These are phyloP conservation scores for Scalesia atractyloides DNA, from an alignment of 129 eudicot genomes.

Conservation along the genomic window DNA sequence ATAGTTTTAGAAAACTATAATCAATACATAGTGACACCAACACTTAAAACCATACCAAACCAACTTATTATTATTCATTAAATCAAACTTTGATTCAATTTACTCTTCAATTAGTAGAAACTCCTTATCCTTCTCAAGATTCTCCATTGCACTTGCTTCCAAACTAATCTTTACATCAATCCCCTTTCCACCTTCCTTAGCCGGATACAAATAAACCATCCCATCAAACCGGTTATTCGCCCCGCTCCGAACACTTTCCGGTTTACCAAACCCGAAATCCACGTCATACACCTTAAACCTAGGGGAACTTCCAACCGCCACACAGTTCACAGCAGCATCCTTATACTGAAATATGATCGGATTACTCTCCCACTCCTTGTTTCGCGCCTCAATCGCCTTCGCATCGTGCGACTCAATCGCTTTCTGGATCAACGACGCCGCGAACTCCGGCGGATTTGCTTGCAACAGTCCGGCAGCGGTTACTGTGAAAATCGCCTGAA, in stretches of 20 bases:
- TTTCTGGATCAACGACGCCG: slow-evolving; percentile 60
- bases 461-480: slow-evolving; percentile 80
- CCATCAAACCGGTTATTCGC: slow-evolving; percentile 92
- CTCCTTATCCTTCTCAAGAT: slow-evolving; percentile 76
- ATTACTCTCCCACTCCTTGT: slow-evolving; percentile 83
- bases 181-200: slow-evolving; percentile 74
- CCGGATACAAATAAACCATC: slow-evolving; percentile 90
- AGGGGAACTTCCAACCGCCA: slow-evolving; percentile 98
- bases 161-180: slow-evolving; percentile 93
- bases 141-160: slow-evolving; percentile 91
- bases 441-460: slow-evolving; percentile 69
- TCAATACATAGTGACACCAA: background rate
- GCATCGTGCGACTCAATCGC: slow-evolving; percentile 74
- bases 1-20: background rate
- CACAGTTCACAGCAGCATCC: slow-evolving; percentile 96
- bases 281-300: slow-evolving; percentile 89
- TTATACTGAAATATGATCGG: slow-evolving; percentile 82
- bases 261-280: slow-evolving; percentile 89
- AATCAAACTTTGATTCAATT: background rate
- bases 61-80: slow-evolving; percentile 20
- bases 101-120: slow-evolving; percentile 52
- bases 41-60: background rate
- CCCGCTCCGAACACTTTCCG: slow-evolving; percentile 95
- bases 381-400: slow-evolving; percentile 61
- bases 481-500: slow-evolving; percentile 93